These are phyloP conservation scores for Niveomyces coronatus DNA, from an alignment of 2,329 filamentous ascomycete species.

Conservation along the genomic window DNA sequence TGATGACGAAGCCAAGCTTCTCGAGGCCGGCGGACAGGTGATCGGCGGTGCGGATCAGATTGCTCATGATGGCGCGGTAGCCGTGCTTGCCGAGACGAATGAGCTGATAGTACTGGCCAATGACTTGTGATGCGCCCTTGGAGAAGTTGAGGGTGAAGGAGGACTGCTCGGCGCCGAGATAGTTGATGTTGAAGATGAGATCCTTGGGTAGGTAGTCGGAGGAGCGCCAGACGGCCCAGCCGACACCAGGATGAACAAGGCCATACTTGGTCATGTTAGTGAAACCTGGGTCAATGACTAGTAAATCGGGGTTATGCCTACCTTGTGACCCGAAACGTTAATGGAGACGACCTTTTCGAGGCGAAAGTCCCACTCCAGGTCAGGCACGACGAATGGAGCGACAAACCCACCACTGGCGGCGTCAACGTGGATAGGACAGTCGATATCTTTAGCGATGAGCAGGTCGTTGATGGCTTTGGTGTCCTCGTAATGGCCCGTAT, in stretches of 20 bases:
- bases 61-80: constrained; percentile 88
- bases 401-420: constrained; percentile 90
- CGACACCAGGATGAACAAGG: constrained; percentile 78
- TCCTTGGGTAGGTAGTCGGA: constrained; percentile 79
- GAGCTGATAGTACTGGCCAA: constrained; percentile 95
- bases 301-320: constrained; percentile 12
- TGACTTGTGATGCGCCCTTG: constrained; percentile 87
- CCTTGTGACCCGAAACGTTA: constrained; percentile 89
- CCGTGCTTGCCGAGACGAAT: constrained; percentile 89
- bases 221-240: constrained; percentile 85
- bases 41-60: constrained; percentile 81
- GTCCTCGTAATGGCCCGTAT: constrained; percentile 93
- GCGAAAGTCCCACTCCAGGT: constrained; percentile 85
- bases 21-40: constrained; percentile 69
- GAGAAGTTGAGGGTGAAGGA: constrained; percentile 98
- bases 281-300: neutral
- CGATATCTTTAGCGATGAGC: constrained; percentile 60
- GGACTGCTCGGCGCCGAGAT: constrained; percentile 87
- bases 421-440: constrained; percentile 87
- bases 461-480: constrained; percentile 87
- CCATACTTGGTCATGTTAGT: constrained; percentile 33
- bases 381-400: constrained; percentile 77
- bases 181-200: constrained; percentile 98
- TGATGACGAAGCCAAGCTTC: constrained; percentile 72
- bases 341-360: constrained; percentile 84